A percentile compares a stretch with the other conserved stretches of the same genome.
phyloP scores from a whole-genome alignment of 345 rosid genomes.

The Citrus cavaleriei region DNA sequence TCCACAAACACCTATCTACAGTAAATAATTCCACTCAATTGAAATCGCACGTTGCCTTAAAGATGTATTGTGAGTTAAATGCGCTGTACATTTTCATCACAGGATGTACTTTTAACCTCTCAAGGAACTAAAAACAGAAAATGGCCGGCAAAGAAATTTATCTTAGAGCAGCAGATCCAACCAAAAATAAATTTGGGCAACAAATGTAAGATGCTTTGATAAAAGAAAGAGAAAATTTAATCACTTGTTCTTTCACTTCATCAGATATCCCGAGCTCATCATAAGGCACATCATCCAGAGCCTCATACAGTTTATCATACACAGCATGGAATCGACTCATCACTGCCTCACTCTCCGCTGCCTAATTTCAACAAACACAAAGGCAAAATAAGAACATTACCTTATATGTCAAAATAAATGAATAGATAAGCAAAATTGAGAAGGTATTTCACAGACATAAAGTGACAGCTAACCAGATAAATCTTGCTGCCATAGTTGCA shows the following conservation, averaged over 20 bases:
- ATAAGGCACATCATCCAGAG: constrained; percentile 46
- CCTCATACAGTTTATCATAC: constrained; percentile 42
- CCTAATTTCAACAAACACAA: constrained; percentile 27
- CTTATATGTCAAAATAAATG: too few species aligned
- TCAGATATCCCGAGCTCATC: constrained; percentile 45
- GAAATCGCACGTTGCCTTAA: background rate
- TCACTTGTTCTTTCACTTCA: constrained; percentile 65
- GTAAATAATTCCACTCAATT: background rate
- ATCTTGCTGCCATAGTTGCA: constrained; percentile 62
- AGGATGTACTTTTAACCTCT: background rate
- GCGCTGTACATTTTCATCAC: background rate
- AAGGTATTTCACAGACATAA: background rate
- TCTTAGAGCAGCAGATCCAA: constrained; percentile 4
- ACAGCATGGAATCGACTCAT: constrained; percentile 46
- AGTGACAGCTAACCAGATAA: constrained; percentile 35
- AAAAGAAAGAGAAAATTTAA: background rate
- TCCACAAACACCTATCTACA: background rate
- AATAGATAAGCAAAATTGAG: background rate
- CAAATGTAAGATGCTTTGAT: background rate
- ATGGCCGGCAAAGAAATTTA: background rate
- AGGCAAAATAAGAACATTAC: background rate
- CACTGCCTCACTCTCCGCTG: constrained; percentile 62
- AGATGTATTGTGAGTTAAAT: background rate
- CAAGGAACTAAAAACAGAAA: background rate
- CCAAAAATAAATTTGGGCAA: background rate